Conservation (phyloP, 1,139 yeast species). For the Yamadazyma membranifaciens region DNA sequence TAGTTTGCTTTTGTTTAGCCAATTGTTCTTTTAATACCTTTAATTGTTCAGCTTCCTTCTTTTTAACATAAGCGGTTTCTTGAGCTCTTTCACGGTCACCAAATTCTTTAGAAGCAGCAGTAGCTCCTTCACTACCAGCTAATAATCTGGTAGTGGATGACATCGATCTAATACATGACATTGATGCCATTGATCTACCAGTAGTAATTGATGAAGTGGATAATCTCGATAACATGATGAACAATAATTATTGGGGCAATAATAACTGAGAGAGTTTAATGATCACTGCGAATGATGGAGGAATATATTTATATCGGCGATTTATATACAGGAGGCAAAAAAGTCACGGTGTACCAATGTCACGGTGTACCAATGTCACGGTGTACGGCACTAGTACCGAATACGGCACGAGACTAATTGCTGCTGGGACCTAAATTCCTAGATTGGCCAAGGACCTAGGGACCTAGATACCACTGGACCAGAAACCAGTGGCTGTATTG, state of each 20-base stretch:
- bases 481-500: too few relatives aligned
- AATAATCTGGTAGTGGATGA: conserved; percentile 35
- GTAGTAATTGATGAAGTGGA: neutral
- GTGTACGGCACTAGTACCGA: too few relatives aligned
- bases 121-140: conserved; percentile 22
- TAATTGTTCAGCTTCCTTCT: conserved; percentile 51
- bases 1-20: conserved; percentile 45
- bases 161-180: conserved; percentile 33
- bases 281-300: conserved; percentile 3
- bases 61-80: conserved; percentile 43
- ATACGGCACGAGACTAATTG: too few relatives aligned
- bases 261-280: conserved; percentile 1
- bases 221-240: conserved; percentile 29
- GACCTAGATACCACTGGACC: too few relatives aligned
- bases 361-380: neutral
- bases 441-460: too few relatives aligned
- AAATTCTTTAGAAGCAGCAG: conserved; percentile 29
- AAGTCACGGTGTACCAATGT: neutral
- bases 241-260: too few relatives aligned
- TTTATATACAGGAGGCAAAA: conserved; percentile 5
- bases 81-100: conserved; percentile 46
- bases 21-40: conserved; percentile 45
- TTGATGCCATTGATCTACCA: conserved; percentile 28
- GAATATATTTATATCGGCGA: neutral
- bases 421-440: too few relatives aligned